A percentile compares a stretch with the other conserved stretches of the same genome.
phyloP scores from a whole-genome alignment of 306 rosid genomes.

The Ormosia semicastrata region DNA sequence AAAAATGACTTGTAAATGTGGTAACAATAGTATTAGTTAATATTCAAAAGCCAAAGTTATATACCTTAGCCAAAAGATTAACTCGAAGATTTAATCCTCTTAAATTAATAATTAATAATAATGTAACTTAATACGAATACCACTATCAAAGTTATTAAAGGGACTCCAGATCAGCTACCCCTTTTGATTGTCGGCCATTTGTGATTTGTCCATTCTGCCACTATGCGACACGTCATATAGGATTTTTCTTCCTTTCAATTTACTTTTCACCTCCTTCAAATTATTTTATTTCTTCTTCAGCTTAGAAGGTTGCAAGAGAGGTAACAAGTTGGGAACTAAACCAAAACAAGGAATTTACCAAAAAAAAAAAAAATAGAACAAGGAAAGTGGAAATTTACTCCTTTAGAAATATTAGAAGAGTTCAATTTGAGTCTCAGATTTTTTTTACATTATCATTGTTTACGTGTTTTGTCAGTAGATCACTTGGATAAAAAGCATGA shows the following conservation, averaged over 20 bases:
- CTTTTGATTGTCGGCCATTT: constrained; percentile 58
- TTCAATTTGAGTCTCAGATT: background rate
- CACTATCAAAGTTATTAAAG: constrained; percentile 36
- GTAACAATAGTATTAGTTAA: background rate
- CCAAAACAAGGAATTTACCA: background rate
- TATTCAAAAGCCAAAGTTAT: constrained; percentile 4
- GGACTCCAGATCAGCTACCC: constrained; percentile 37
- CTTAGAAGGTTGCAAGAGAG: background rate
- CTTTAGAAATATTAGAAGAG: background rate
- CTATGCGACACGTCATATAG: background rate
- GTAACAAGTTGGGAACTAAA: background rate
- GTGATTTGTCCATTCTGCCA: constrained; percentile 37
- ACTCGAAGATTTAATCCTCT: constrained; percentile 23
- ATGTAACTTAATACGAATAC: background rate
- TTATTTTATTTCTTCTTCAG: background rate
- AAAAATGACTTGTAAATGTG: constrained; percentile 35
- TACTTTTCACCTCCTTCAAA: background rate
- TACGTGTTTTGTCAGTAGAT: background rate
- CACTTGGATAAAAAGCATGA: background rate
- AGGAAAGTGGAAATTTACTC: background rate
- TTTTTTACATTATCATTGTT: no score
- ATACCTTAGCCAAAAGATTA: constrained; percentile 13
- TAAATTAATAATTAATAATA: constrained; percentile 28
- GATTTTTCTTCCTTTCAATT: background rate
- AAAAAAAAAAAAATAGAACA: background rate